Evolutionary conservation across 345 rosid genomes (phyloP).

Genomic region (Jatropha curcas): DNA sequence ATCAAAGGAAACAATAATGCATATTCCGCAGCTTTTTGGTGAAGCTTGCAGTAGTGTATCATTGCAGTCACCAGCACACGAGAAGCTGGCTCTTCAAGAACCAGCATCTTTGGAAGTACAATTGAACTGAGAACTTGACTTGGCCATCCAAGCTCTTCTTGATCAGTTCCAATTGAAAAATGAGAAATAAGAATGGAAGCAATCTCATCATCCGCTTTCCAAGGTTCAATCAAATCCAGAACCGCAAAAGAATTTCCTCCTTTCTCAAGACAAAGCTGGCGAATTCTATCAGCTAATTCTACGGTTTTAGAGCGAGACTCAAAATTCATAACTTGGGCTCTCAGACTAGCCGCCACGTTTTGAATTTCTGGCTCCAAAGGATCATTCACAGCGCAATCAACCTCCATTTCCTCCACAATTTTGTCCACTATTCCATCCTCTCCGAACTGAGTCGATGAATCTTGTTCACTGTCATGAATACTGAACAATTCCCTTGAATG

Average conservation of each 20-base stretch:
- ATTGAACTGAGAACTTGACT: conserved; percentile 62
- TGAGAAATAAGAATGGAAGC: conserved; percentile 55
- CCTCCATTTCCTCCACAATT: conserved; percentile 33
- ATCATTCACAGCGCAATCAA: conserved; percentile 25
- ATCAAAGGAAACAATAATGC: conserved; percentile 56
- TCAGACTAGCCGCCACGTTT: conserved; percentile 40
- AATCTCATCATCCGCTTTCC: conserved; percentile 69
- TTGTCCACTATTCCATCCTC: conserved; percentile 37
- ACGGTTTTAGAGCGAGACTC: conserved; percentile 47
- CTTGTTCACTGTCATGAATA: conserved; percentile 31
- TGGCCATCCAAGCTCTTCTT: conserved; percentile 62
- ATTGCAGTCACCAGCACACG: conserved; percentile 56
- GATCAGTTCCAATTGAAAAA: conserved; percentile 35
- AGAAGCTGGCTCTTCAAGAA: conserved; percentile 55
- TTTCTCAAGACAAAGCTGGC: conserved; percentile 45
- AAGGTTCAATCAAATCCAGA: conserved; percentile 66
- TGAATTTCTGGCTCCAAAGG: conserved; percentile 39
- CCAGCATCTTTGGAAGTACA: conserved; percentile 66
- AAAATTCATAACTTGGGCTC: conserved; percentile 37
- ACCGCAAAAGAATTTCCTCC: conserved; percentile 38
- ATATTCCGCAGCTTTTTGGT: conserved; percentile 63
- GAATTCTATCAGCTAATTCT: conserved; percentile 50
- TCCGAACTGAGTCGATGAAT: conserved; percentile 28
- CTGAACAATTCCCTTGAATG: conserved; percentile 28
- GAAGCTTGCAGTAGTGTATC: conserved; percentile 63